Percentiles rank a stretch among this genome's conserved stretches.
Conservation (phyloP, 2,329 filamentous ascomycete species). For the Pseudocercospora vitis region DNA sequence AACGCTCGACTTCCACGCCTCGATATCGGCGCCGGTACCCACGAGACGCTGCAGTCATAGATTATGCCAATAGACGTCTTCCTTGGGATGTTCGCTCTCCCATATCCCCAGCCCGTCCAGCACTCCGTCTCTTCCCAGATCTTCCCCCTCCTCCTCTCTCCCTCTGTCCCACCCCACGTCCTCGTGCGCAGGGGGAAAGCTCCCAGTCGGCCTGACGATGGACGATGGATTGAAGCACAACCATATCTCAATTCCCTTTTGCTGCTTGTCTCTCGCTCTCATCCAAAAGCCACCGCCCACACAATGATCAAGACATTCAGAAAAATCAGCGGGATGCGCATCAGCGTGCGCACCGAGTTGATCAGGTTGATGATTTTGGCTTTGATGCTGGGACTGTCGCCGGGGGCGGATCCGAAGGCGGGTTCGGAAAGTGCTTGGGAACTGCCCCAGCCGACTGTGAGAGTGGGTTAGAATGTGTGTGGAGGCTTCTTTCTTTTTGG, state of each 20-base stretch:
- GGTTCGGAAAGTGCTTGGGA: conserved; percentile 63
- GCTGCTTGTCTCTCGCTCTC: conserved; percentile 17
- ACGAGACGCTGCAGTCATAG: no score
- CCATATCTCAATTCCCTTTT: neutral
- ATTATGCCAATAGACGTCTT: no score
- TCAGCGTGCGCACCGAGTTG: conserved; percentile 83
- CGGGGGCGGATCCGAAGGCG: conserved; percentile 73
- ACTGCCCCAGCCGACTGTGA: conserved; percentile 74
- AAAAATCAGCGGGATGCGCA: conserved; percentile 85
- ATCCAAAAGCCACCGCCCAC: conserved; percentile 46
- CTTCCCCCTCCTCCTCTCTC: no score
- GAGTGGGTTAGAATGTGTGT: conserved; percentile 6
- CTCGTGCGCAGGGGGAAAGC: no score
- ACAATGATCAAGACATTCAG: conserved; percentile 81
- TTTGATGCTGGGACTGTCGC: conserved; percentile 76
- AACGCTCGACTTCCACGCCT: no score
- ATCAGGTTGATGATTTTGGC: conserved; percentile 87
- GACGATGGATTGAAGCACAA: no score
- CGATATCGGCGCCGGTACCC: no score
- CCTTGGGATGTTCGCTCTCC: no score
- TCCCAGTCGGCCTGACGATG: no score
- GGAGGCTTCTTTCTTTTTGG: neutral
- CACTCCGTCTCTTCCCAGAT: no score
- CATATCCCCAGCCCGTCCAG: no score
- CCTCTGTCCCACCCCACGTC: no score